phyloP scores from a whole-genome alignment of 2,329 filamentous ascomycete species.

The Lachnellula cervina region DNA sequence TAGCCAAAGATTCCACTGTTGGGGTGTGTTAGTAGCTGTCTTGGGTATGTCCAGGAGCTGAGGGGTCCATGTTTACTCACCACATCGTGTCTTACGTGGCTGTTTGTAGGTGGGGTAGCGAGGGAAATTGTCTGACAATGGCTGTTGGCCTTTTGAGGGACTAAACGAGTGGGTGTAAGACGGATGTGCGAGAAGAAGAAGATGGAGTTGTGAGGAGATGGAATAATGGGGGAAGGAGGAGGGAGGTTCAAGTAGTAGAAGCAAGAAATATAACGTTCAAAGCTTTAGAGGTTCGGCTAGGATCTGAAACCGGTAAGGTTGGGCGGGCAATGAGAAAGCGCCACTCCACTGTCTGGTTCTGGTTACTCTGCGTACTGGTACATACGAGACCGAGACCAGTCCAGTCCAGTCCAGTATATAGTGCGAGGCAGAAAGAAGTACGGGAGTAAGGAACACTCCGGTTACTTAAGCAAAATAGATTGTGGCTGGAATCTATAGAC shows the following conservation, averaged over 20 bases:
- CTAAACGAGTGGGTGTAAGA: slow-evolving; percentile 1
- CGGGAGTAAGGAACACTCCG: too few species aligned
- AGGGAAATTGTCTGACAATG: neutral
- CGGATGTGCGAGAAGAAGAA: neutral
- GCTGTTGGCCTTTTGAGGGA: neutral
- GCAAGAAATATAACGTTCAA: neutral
- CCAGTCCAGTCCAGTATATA: too few species aligned
- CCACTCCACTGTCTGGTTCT: too few species aligned
- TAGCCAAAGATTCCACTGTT: slow-evolving; percentile 15
- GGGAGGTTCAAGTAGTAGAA: neutral
- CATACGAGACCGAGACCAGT: too few species aligned
- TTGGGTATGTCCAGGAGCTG: neutral
- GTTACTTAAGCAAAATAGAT: too few species aligned
- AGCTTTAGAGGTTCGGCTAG: neutral
- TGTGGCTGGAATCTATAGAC: too few species aligned
- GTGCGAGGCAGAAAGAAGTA: too few species aligned
- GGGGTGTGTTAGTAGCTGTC: slow-evolving; percentile 1
- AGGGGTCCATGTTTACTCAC: slow-evolving; percentile 11
- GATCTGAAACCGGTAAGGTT: neutral
- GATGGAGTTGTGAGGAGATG: neutral
- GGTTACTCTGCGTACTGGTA: too few species aligned
- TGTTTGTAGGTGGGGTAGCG: neutral
- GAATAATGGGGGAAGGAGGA: neutral
- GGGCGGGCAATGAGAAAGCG: too few species aligned
- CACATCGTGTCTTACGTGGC: slow-evolving; percentile 8